These are phyloP conservation scores for Pseudopithomyces chartarum DNA, from an alignment of 2,329 filamentous ascomycete genomes.

Conservation along the genomic window DNA sequence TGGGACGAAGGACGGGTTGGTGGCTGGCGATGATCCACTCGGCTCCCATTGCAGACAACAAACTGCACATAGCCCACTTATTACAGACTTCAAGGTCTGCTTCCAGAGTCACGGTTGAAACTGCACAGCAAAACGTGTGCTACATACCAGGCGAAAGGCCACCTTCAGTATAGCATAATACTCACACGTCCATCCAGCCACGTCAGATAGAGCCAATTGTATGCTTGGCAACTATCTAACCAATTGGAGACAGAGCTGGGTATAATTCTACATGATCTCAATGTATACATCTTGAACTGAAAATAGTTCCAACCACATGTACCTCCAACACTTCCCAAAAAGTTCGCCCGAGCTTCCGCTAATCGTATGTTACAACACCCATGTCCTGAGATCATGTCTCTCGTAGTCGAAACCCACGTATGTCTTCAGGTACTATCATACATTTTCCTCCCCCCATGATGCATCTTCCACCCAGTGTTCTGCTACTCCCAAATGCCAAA, in stretches of 20 bases:
- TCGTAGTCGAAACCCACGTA: neutral
- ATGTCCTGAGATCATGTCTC: neutral
- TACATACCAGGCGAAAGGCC: too few species aligned
- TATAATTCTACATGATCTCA: neutral
- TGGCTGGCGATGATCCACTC: slow-evolving; percentile 70
- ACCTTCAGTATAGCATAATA: too few species aligned
- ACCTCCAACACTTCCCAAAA: neutral
- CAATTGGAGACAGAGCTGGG: neutral
- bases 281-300: too few species aligned
- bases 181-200: too few species aligned
- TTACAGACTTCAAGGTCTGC: neutral
- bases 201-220: too few species aligned
- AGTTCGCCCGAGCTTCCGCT: neutral
- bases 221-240: neutral
- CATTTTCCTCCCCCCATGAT: neutral
- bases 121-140: neutral
- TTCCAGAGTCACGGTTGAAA: neutral
- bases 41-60: neutral
- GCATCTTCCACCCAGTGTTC: neutral
- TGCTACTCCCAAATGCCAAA: slow-evolving; percentile 72
- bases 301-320: neutral
- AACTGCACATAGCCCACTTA: neutral
- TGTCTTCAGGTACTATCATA: slow-evolving; percentile 1
- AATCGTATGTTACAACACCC: neutral
- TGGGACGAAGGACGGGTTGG: slow-evolving; percentile 97